Evolutionary conservation across 495 filamentous ascomycete species (phyloP).

Genomic region (Xylaria telfairii): DNA sequence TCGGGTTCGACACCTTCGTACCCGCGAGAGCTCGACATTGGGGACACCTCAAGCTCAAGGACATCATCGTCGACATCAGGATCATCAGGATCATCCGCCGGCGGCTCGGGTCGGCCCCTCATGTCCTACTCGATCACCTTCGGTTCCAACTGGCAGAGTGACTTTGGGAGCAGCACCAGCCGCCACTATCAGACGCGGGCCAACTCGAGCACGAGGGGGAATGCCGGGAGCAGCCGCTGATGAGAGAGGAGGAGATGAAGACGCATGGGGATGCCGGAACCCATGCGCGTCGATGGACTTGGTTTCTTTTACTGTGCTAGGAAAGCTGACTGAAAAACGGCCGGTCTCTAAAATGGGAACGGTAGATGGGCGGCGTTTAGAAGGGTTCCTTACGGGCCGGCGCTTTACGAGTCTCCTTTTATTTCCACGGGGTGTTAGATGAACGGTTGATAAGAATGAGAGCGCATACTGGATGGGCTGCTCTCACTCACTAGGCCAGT

Average conservation of each 20-base stretch:
- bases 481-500: too few species aligned
- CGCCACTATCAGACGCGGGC: neutral
- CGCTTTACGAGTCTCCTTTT: neutral
- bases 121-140: constrained; percentile 18
- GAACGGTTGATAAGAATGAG: too few species aligned
- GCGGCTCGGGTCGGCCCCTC: neutral
- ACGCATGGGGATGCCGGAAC: too few species aligned
- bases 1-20: neutral
- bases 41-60: neutral
- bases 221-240: constrained; percentile 2
- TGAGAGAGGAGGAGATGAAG: too few species aligned
- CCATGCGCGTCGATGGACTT: neutral
- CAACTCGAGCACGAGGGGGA: neutral
- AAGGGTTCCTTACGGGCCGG: neutral
- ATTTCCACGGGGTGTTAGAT: too few species aligned
- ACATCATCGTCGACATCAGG: neutral
- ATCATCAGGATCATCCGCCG: neutral
- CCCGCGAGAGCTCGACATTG: constrained; percentile 1
- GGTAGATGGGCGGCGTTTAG: neutral
- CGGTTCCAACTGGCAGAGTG: neutral
- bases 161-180: neutral
- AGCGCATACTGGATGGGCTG: too few species aligned
- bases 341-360: neutral
- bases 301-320: too few species aligned
- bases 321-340: neutral